Evolutionary conservation across 495 filamentous ascomycete species (phyloP).

Genomic region (Letharia lupina): DNA sequence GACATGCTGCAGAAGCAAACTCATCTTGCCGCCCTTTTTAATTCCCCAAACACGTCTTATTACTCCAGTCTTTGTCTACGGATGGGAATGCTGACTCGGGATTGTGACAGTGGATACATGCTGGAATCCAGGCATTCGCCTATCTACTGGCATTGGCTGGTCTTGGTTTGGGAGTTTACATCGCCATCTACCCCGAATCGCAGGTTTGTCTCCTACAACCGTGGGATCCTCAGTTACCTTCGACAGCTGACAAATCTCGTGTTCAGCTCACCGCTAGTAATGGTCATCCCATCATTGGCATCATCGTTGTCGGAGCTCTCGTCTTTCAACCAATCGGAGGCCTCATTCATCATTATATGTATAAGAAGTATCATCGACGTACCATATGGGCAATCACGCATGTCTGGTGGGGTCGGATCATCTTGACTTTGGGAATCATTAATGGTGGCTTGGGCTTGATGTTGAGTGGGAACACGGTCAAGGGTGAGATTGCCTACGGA

Average conservation of each 20-base stretch:
- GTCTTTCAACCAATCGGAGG: conserved; percentile 58
- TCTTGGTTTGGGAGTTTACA: conserved; percentile 52
- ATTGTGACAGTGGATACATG: conserved; percentile 39
- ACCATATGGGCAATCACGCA: conserved; percentile 51
- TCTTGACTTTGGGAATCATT: conserved; percentile 57
- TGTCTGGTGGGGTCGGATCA: conserved; percentile 58
- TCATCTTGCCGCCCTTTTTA: neutral
- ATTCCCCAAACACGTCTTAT: neutral
- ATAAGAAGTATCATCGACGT: conserved; percentile 43
- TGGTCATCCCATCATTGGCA: conserved; percentile 47
- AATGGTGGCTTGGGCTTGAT: conserved; percentile 63
- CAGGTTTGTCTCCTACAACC: conserved; percentile 21
- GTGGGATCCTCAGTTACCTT: conserved; percentile 8
- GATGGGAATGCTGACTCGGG: neutral
- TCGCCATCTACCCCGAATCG: conserved; percentile 31
- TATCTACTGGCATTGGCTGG: conserved; percentile 50
- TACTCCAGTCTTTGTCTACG: neutral
- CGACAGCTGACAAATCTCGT: conserved; percentile 29
- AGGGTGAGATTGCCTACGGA: conserved; percentile 48
- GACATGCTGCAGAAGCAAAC: neutral
- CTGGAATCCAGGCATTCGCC: conserved; percentile 47
- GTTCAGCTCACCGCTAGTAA: conserved; percentile 14
- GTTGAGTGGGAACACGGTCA: conserved; percentile 36
- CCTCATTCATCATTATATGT: conserved; percentile 49
- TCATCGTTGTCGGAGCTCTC: conserved; percentile 49